Evolutionary conservation across 2,329 filamentous ascomycete species (phyloP), one percentile per base, ranked within the genome.

Genomic region (Ascochyta koolunga): DNA sequence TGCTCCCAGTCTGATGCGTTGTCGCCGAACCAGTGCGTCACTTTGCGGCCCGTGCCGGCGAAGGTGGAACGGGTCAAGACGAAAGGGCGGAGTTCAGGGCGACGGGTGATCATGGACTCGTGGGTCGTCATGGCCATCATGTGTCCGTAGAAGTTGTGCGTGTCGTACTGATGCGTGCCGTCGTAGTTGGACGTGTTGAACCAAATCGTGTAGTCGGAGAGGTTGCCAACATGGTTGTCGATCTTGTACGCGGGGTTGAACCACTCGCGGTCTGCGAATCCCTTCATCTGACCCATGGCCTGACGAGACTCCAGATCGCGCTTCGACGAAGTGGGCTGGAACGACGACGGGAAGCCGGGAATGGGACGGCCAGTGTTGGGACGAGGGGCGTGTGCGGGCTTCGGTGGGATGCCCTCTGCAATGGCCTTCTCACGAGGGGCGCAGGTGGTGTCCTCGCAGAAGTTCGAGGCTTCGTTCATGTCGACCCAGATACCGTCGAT

Each of bases 61-160:
- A 90, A 93, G 0, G 89, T 93, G 18, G 86, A 89, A 21, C 90
- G 85, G 0, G 89, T 91, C 61, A 93, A 89, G 41, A 93, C 79
- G 54, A 93, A 70, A 1, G 90, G 89, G 0, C 89, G 83, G 5
- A 85, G 75, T 0, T 72, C 70, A 0, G 89, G 88, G 0, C 88
- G 83, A 8, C 89, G 83, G 11, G 78, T 73, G 6, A 85, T 72
- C 88, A 93, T 89, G 1, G 89, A 86, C 11, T 81, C 73, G 46
- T 84, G 82, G 0, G 87, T 89, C 4, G 83, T 77, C 16, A 79
- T 75, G 1, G 86, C 88, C 89, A 92, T 93, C 86, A 90, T 81
- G 65, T 84, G 83, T 1, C 90, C 90, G 70, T 90, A 91, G 1
- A 92, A 73, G 62, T 92, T 92, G 71, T 93, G 90, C 0, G 86